Evolutionary conservation across 768 basidiomycete species (phyloP).

Genomic region (Amanita molliuscula): DNA sequence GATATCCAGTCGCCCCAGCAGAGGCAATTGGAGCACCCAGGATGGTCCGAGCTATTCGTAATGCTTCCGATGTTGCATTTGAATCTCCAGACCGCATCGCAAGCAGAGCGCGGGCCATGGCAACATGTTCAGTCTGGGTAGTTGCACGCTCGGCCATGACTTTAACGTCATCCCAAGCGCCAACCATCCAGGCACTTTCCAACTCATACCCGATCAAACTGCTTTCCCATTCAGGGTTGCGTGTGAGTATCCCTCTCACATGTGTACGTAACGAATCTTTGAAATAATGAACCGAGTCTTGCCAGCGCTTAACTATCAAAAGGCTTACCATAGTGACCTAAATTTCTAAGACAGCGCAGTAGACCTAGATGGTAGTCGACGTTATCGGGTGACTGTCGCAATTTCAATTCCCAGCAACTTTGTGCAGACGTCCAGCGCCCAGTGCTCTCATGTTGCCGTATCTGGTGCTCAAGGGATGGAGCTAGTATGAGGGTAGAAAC

Average conservation of each 20-base stretch:
- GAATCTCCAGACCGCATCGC: conserved; percentile 57
- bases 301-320: neutral
- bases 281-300: neutral
- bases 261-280: conserved; percentile 91
- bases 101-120: conserved; percentile 72
- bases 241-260: conserved; percentile 80
- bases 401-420: conserved; percentile 95
- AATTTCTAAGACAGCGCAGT: conserved; percentile 80
- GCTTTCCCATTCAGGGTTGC: conserved; percentile 75
- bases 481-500: conserved; percentile 81
- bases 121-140: conserved; percentile 48
- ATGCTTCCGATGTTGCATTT: conserved; percentile 32
- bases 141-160: conserved; percentile 40
- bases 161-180: conserved; percentile 83
- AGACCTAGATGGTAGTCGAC: conserved; percentile 84
- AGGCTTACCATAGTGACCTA: conserved; percentile 89
- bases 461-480: conserved; percentile 90
- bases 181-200: conserved; percentile 94
- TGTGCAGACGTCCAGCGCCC: conserved; percentile 98
- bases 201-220: conserved; percentile 75
- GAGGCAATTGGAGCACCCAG: conserved; percentile 78
- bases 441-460: conserved; percentile 94
- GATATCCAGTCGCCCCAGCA: conserved; percentile 73
- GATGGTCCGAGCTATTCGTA: conserved; percentile 56
- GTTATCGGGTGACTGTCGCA: conserved; percentile 87